These are phyloP conservation scores for Flaveria trinervia DNA, from an alignment of 129 eudicot genomes.

Conservation along the genomic window DNA sequence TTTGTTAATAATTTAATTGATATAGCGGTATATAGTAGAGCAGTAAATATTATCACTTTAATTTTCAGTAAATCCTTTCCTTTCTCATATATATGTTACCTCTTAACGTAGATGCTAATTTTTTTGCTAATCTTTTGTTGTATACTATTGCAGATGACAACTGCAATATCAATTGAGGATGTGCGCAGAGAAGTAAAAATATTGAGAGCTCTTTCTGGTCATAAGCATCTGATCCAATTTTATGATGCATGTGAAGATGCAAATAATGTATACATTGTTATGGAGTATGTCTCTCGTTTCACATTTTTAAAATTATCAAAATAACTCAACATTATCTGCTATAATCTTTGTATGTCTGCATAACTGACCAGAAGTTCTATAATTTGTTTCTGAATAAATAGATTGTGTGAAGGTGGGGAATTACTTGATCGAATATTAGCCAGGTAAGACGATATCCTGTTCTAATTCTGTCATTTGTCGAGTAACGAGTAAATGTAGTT, in stretches of 20 bases:
- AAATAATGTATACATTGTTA: constrained; percentile 87
- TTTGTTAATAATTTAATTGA: background rate
- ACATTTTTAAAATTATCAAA: background rate
- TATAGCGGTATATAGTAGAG: background rate
- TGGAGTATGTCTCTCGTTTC: constrained; percentile 70
- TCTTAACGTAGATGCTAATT: background rate
- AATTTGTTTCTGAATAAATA: constrained; percentile 28
- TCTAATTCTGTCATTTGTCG: background rate
- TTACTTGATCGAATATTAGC: constrained; percentile 88
- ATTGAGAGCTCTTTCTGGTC: constrained; percentile 86
- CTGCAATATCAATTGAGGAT: constrained; percentile 90
- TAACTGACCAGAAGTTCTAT: background rate
- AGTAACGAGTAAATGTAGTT: background rate
- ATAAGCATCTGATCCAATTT: constrained; percentile 80
- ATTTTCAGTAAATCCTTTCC: background rate
- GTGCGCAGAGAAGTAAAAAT: constrained; percentile 96
- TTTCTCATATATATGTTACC: constrained; percentile 14
- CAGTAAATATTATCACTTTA: constrained; percentile 16
- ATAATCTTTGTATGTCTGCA: background rate
- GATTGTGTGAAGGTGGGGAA: constrained; percentile 98
- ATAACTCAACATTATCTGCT: background rate
- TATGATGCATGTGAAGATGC: constrained; percentile 91
- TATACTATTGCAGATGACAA: constrained; percentile 72
- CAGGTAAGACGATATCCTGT: constrained; percentile 49
- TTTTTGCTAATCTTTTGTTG: background rate